These are phyloP conservation scores for Ascochyta viciae-villosae DNA, from an alignment of 2,329 filamentous ascomycete genomes.

Conservation along the genomic window DNA sequence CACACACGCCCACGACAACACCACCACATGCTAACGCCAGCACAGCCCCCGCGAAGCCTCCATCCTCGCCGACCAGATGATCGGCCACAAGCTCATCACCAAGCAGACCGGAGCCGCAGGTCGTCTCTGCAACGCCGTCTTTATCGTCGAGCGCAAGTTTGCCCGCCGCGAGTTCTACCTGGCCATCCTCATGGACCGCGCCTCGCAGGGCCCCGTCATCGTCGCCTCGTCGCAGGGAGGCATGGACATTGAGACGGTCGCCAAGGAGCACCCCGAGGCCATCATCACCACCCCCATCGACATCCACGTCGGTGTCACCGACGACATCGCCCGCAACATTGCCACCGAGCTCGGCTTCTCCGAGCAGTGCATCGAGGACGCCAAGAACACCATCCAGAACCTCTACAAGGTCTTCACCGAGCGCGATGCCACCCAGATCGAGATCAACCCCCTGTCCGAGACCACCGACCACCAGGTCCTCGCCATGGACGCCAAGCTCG, in stretches of 20 bases:
- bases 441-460: slow-evolving; percentile 99
- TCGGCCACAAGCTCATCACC: slow-evolving; percentile 98
- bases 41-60: slow-evolving; percentile 81
- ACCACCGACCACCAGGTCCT: slow-evolving; percentile 98
- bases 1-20: not conserved
- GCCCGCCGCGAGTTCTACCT: slow-evolving; percentile 99
- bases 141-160: slow-evolving; percentile 99
- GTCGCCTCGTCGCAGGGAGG: slow-evolving; percentile 98
- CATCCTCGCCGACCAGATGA: slow-evolving; percentile 99
- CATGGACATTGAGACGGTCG: slow-evolving; percentile 98
- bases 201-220: slow-evolving; percentile 88
- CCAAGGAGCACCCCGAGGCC: slow-evolving; percentile 95
- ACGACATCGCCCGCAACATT: slow-evolving; percentile 90
- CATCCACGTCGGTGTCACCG: slow-evolving; percentile 93
- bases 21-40: slow-evolving; percentile 20
- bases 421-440: slow-evolving; percentile 98
- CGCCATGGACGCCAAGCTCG: slow-evolving; percentile 99
- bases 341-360: slow-evolving; percentile 94
- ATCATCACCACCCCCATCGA: slow-evolving; percentile 94
- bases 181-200: slow-evolving; percentile 97
- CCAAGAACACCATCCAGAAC: slow-evolving; percentile 96
- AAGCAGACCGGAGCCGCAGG: slow-evolving; percentile 97
- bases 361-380: slow-evolving; percentile 94
- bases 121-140: slow-evolving; percentile 95
- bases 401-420: slow-evolving; percentile 99